phyloP scores from a whole-genome alignment of 1,139 yeast genomes.

The Yamadazyma blattariae region DNA sequence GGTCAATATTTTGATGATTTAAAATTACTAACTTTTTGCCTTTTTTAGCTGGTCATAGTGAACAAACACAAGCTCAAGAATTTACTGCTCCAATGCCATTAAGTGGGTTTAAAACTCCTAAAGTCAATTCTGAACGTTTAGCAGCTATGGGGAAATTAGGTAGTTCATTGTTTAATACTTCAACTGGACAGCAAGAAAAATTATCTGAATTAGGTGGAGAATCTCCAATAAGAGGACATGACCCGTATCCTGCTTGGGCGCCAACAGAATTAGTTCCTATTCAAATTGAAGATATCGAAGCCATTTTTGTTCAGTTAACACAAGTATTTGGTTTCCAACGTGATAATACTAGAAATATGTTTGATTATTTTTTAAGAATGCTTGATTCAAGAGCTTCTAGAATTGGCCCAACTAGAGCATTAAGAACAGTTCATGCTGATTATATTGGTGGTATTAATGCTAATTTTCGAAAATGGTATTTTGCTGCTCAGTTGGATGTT shows the following conservation, averaged over 20 bases:
- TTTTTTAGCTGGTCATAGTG: conserved; percentile 16
- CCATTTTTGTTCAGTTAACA: conserved; percentile 49
- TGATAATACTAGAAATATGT: conserved; percentile 64
- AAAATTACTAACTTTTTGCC: background rate
- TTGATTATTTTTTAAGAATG: conserved; percentile 57
- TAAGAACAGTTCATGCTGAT: conserved; percentile 63
- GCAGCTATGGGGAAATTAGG: conserved; percentile 25
- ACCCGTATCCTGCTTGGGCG: conserved; percentile 63
- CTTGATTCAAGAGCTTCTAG: conserved; percentile 73
- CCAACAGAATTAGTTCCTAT: conserved; percentile 48
- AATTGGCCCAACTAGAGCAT: conserved; percentile 52
- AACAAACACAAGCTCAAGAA: conserved; percentile 31
- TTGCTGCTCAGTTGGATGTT: conserved; percentile 86
- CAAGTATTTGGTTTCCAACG: conserved; percentile 67
- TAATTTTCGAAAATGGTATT: conserved; percentile 93
- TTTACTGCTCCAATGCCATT: conserved; percentile 30
- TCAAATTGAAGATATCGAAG: conserved; percentile 52
- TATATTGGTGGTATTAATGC: conserved; percentile 90
- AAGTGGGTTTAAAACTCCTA: conserved; percentile 44
- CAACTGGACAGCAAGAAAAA: conserved; percentile 34
- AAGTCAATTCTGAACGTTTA: conserved; percentile 16
- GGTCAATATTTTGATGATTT: background rate
- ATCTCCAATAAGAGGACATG: conserved; percentile 26
- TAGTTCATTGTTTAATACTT: conserved; percentile 17
- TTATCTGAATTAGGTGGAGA: conserved; percentile 6